Conservation (phyloP, 1,284 basidiomycete genomes). For the Apiotrichum laibachii region DNA sequence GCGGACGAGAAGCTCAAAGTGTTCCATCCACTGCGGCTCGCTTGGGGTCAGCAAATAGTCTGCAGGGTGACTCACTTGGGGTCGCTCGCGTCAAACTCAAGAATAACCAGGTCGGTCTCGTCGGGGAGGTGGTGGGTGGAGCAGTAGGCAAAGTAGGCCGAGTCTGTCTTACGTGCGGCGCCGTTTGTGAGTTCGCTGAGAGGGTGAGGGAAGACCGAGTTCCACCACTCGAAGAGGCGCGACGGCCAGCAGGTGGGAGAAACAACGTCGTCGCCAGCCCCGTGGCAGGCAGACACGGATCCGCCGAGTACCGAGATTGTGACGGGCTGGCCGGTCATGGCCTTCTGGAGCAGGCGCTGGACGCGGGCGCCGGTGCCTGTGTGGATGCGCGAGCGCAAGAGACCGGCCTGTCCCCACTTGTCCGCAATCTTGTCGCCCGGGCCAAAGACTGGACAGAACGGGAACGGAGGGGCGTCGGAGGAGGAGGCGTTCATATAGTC, state of each 20-base stretch:
- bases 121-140: constrained; percentile 87
- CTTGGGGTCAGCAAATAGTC: constrained; percentile 51
- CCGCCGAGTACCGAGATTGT: constrained; percentile 89
- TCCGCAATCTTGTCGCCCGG: constrained; percentile 71
- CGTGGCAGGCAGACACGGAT: constrained; percentile 88
- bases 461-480: constrained; percentile 70
- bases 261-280: constrained; percentile 85
- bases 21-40: constrained; percentile 66
- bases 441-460: constrained; percentile 83
- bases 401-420: constrained; percentile 69
- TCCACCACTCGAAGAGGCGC: constrained; percentile 94
- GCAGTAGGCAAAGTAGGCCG: constrained; percentile 90
- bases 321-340: constrained; percentile 77
- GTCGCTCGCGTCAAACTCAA: constrained; percentile 89
- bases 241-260: constrained; percentile 81
- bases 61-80: constrained; percentile 60
- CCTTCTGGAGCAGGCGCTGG: constrained; percentile 77
- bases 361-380: constrained; percentile 76
- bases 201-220: constrained; percentile 87
- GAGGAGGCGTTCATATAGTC: constrained; percentile 54
- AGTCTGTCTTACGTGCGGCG: constrained; percentile 81
- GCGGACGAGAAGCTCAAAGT: constrained; percentile 86
- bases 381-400: constrained; percentile 76
- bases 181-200: constrained; percentile 95
- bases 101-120: constrained; percentile 82